Conservation (phyloP, 2,329 filamentous ascomycete genomes). For the Apiospora kogelbergensis region DNA sequence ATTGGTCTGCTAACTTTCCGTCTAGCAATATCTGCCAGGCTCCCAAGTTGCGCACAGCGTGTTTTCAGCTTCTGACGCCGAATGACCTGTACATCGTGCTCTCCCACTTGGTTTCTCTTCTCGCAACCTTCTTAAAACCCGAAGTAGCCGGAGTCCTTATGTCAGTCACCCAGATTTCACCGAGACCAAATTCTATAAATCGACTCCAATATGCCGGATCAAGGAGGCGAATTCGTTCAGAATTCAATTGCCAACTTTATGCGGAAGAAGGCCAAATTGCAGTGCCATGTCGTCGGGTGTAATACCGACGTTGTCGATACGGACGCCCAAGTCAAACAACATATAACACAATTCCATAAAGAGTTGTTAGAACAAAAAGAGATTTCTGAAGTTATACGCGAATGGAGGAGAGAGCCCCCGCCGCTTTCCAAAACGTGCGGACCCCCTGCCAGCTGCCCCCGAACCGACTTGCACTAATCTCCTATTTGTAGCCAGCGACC, state of each 20-base stretch:
- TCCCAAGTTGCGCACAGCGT: too few species aligned
- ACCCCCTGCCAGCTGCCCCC: too few species aligned
- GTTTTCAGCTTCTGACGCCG: too few species aligned
- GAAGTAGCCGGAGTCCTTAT: not conserved
- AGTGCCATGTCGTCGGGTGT: not conserved
- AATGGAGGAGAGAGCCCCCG: not conserved
- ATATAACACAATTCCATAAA: not conserved
- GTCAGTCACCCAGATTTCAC: not conserved
- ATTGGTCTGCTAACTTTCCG: too few species aligned
- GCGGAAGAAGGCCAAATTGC: not conserved
- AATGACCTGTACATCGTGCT: too few species aligned
- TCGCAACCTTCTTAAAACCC: too few species aligned
- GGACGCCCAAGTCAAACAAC: not conserved
- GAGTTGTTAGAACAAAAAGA: not conserved
- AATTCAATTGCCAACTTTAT: too few species aligned
- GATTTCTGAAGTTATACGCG: not conserved
- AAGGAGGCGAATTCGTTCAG: too few species aligned
- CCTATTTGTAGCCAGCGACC: not conserved
- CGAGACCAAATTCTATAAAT: not conserved
- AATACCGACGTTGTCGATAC: not conserved
- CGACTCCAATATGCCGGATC: not conserved
- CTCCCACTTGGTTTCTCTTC: too few species aligned
- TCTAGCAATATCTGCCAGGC: too few species aligned
- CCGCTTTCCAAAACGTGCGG: not conserved
- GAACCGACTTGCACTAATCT: not conserved